Percentiles rank a stretch among this genome's conserved stretches.
phyloP scores from a whole-genome alignment of 1,139 yeast genomes.

The Yamadazyma blattariae region DNA sequence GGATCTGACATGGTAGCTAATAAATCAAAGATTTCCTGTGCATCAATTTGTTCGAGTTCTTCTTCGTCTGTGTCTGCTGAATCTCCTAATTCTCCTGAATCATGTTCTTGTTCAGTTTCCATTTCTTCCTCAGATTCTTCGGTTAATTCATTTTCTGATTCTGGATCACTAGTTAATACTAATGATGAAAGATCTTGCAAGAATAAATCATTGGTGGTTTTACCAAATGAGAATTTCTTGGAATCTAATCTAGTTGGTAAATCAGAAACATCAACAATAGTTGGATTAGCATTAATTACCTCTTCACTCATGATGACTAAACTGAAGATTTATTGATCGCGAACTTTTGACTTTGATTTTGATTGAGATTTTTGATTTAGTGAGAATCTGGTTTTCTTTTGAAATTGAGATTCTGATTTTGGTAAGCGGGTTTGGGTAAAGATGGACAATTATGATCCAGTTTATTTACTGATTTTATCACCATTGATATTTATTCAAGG shows the following conservation, averaged over 20 bases:
- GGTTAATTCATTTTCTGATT: conserved; percentile 21
- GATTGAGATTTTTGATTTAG: neutral
- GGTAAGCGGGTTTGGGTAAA: neutral
- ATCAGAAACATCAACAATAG: conserved; percentile 69
- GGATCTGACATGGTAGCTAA: conserved; percentile 93
- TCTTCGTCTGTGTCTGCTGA: conserved; percentile 1
- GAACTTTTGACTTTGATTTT: neutral
- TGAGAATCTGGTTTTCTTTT: too few relatives aligned
- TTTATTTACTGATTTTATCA: conserved; percentile 30
- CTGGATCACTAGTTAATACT: conserved; percentile 16
- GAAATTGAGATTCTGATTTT: neutral
- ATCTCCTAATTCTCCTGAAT: too few relatives aligned
- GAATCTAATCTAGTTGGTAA: conserved; percentile 62
- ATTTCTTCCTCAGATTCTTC: too few relatives aligned
- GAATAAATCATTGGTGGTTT: conserved; percentile 20
- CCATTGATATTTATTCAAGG: conserved; percentile 23
- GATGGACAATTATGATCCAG: conserved; percentile 33
- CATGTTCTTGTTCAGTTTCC: conserved; percentile 34
- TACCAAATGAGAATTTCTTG: neutral
- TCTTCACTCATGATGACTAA: conserved; percentile 47
- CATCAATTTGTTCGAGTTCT: conserved; percentile 51
- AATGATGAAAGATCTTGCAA: conserved; percentile 20
- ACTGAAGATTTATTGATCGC: neutral
- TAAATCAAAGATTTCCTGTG: conserved; percentile 57
- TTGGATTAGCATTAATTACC: conserved; percentile 90